Conservation (phyloP, 352 stramenopile genomes). For the Pythium vanterpoolii region DNA sequence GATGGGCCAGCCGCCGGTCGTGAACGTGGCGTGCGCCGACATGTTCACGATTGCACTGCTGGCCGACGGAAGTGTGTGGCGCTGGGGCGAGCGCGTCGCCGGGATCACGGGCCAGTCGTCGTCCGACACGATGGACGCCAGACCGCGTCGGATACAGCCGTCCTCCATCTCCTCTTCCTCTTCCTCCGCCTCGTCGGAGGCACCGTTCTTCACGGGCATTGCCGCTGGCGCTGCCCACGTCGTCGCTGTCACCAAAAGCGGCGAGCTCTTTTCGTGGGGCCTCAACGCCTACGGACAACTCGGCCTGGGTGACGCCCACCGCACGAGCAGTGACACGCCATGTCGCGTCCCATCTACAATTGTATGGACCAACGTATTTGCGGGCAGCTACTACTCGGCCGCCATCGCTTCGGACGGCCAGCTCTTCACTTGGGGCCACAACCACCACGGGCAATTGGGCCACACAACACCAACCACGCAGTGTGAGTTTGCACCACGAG, state of each 20-base stretch:
- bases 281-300: conserved; percentile 82
- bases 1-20: conserved; percentile 35
- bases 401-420: conserved; percentile 32
- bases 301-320: conserved; percentile 37
- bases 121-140: conserved; percentile 19
- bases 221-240: conserved; percentile 65
- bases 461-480: conserved; percentile 23
- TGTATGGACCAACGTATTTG: conserved; percentile 50
- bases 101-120: conserved; percentile 20
- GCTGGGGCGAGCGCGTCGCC: conserved; percentile 71
- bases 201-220: conserved; percentile 48
- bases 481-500: conserved; percentile 33
- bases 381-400: conserved; percentile 61
- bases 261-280: conserved; percentile 69
- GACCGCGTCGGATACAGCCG: conserved; percentile 25
- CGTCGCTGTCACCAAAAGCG: conserved; percentile 51
- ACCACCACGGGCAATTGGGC: conserved; percentile 45
- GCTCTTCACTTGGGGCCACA: conserved; percentile 61
- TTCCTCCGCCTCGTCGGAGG: too few species aligned
- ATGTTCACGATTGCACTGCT: conserved; percentile 78
- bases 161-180: too few species aligned
- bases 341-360: conserved; percentile 7
- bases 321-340: conserved; percentile 11
- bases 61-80: conserved; percentile 56
- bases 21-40: conserved; percentile 63